Base-by-base conservation (phyloP, 306 rosid species). In the Comarum palustre region DNA sequence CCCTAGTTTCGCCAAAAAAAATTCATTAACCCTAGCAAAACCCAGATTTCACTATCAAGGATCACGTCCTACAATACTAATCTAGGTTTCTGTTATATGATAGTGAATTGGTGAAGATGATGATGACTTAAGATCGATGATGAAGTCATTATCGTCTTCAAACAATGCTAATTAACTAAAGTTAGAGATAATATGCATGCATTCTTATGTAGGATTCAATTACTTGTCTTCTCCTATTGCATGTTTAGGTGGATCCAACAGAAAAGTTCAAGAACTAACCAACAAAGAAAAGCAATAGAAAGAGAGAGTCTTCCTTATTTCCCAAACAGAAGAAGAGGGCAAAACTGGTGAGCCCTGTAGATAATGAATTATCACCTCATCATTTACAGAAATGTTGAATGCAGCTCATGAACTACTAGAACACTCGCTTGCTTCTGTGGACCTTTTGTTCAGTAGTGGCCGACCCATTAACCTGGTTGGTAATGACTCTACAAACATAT, bases 381-480 rank as follows among this genome's bases (percentile, higher is more conserved):
- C 75, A 66, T 74, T 62, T 78, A 71, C 72, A 73, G 43, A 17
- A 22, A 69, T 25, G 61, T 79, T 48, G 66, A 61, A 75, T 81
- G 77, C 38, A 78, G 67, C 48, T 46, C 51, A 62, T 63, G 75
- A 66, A 36, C 25, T 39, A 42, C 12, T 39, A 62, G 48, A 61
- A 24, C 15, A 41, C 27, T 54, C 27, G 69, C 31, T 50, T 29
- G 65, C 41, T 31, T 19, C 41, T 15, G n/a, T 61, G 67, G 67
- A 59, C 79, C 71, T 75, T 62, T 60, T 74, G 65, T 73, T 76
- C 22, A 75, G 43, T 48, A 68, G 74, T 77, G 86, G 82, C 73
- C 77, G 79, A 73, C 83, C 90, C 87, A 84, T 66, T 59, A 75
- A 86, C 84, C 72, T 83, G 85, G 87, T 85, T 86, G 89, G 68